A percentile compares a stretch with the other conserved stretches of the same genome.
These are phyloP conservation scores for Nasturtium officinale DNA, from an alignment of 345 rosid species.

Conservation along the genomic window DNA sequence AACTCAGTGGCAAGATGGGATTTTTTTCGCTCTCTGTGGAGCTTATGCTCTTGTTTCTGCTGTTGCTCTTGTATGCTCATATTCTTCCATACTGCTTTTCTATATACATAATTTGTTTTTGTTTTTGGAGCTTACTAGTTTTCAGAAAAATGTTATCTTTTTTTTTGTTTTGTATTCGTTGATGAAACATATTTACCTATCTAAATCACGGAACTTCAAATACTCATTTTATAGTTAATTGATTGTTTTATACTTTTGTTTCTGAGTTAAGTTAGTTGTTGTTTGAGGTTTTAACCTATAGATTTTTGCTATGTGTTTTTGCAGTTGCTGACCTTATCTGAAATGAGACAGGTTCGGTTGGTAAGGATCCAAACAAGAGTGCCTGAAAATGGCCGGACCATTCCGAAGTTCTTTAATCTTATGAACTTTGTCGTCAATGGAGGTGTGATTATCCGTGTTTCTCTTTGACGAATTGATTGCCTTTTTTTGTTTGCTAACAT, in stretches of 20 bases:
- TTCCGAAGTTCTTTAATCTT: conserved; percentile 96
- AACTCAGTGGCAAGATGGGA: conserved; percentile 89
- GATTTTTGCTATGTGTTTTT: conserved; percentile 21
- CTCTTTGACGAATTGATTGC: neutral
- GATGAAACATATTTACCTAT: conserved; percentile 29
- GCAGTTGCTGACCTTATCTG: conserved; percentile 9
- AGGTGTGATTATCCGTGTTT: conserved; percentile 65
- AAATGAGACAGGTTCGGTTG: conserved; percentile 64
- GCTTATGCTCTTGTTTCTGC: conserved; percentile 89
- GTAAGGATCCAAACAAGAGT: conserved; percentile 92
- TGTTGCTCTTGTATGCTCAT: conserved; percentile 68
- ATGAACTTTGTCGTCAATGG: conserved; percentile 98
- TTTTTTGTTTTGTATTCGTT: neutral
- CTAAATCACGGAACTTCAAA: neutral
- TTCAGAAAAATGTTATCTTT: neutral
- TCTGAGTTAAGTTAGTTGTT: neutral
- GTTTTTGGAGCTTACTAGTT: conserved; percentile 1
- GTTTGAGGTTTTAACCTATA: neutral
- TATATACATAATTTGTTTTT: neutral
- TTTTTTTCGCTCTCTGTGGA: conserved; percentile 84
- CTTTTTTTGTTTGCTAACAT: neutral
- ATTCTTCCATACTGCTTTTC: neutral
- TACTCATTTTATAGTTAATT: conserved; percentile 12
- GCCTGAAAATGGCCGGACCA: conserved; percentile 98
- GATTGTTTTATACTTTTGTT: neutral